Evolutionary conservation across 2,329 filamentous ascomycete genomes (phyloP), one percentile per base, ranked within the genome.

Genomic region (Ceratocystis colombiana): DNA sequence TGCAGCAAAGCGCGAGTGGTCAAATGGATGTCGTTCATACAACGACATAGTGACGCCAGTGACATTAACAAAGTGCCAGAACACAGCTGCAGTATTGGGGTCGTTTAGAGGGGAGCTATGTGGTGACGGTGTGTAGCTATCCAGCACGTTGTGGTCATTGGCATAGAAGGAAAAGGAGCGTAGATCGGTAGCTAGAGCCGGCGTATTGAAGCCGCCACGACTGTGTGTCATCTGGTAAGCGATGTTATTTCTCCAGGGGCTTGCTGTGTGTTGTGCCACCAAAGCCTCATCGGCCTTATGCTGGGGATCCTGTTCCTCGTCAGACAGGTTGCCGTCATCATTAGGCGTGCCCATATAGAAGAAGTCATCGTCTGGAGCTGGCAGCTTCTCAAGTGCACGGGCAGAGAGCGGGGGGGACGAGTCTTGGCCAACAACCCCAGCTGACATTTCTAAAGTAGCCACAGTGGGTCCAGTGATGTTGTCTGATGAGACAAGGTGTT

Each of bases 41-140:
- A 96, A 82, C 1, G 92, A 96, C 73, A 97, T 84, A 70, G 84
- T 88, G 0, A 91, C 89, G 0, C 88, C 92, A 1, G 91, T 96
- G 5, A 94, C 88, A 70, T 90, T 88, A 61, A 97, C 85, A 74
- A 96, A 97, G 75, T 97, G 91, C 74, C 88, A 88, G 74, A 97
- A 97, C 5, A 96, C 86, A 37, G 87, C 83, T 15, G 90, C 87
- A 10, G 90, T 93, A 69, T 88, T 86, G 2, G 85, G 82, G 70
- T 96, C 90, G 70, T 86, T 89, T 33, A 96, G 77, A 41, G 94
- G 92, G 48, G 87, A 87, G 41, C 83, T 84, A 25, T 80, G 76
- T 3, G 84, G 81, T 0, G 84, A 84, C 4, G 88, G 87, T 50
- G 81, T 79, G 71, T 92, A 91, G 1, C 82, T 84, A 15, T 84